A percentile compares a stretch with the other conserved stretches of the same genome.
phyloP scores from a whole-genome alignment of 345 rosid species.

The Citrus maxima region DNA sequence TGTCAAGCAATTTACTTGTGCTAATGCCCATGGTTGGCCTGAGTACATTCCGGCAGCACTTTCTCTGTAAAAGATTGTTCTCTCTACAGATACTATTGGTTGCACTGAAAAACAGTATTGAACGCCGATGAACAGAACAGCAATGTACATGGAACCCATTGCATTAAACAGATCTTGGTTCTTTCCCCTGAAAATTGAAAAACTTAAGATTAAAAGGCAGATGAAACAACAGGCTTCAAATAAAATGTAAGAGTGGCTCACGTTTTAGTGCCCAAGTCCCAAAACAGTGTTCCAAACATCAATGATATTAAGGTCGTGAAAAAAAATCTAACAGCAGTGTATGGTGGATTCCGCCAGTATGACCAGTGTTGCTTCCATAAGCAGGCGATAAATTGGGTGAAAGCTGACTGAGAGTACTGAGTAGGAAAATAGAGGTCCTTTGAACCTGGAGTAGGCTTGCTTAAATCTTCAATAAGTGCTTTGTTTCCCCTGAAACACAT shows the following conservation, averaged over 20 bases:
- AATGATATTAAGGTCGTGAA: constrained; percentile 53
- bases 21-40: constrained; percentile 67
- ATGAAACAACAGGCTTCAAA: neutral
- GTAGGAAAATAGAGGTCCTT: constrained; percentile 55
- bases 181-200: constrained; percentile 24
- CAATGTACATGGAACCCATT: constrained; percentile 74
- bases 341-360: constrained; percentile 74
- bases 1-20: constrained; percentile 25
- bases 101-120: constrained; percentile 59
- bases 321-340: constrained; percentile 66
- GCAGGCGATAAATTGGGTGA: constrained; percentile 58
- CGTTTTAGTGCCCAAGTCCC: constrained; percentile 69
- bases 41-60: constrained; percentile 88
- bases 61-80: constrained; percentile 77
- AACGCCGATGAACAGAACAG: constrained; percentile 66
- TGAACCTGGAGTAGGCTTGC: constrained; percentile 52
- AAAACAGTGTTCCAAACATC: constrained; percentile 66
- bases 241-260: constrained; percentile 22
- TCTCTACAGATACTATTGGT: constrained; percentile 67
- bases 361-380: constrained; percentile 75
- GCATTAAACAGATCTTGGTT: constrained; percentile 58
- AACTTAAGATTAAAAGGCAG: neutral
- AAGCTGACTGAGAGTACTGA: constrained; percentile 50
- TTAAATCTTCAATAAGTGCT: constrained; percentile 48
- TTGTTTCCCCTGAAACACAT: constrained; percentile 61